Base-by-base conservation (phyloP, 2,329 filamentous ascomycete genomes). In the Zasmidium citrigriseum region DNA sequence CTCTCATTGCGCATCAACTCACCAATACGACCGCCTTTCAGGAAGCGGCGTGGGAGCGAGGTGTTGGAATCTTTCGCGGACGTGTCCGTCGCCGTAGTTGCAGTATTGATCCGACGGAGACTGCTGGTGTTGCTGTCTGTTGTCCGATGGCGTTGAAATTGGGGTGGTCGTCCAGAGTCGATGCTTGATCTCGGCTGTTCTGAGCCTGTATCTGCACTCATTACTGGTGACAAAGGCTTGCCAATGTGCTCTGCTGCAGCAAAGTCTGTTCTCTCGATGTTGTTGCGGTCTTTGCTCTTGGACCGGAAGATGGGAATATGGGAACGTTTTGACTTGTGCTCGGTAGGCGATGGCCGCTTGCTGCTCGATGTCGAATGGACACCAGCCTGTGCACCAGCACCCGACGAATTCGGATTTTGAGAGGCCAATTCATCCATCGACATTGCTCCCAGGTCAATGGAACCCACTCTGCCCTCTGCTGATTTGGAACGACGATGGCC, bases 21-120 rank as follows among this genome's bases (percentile, higher is more conserved):
- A 60, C 91, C 89, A 62, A 93, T 86, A 55, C 89, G 82, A 51
- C 86, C 84, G 2, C 87, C 88, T 75, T 91, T 93, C 75, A 96
- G 89, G 49, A 96, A 87, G 11, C 65, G 59, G 5, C 88, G 86
- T 45, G 87, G 85, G 9, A 91, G 80, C 34, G 84, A 86, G 10
- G 84, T 85, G 41, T 71, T 68, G 4, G 74, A 71, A 41, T 80
- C 77, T 60, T 74, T 76, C 3, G 52, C 54, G 2, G 63, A 55
- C 5, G 48, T 54, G 14, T 51, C 55, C 12, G 38, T 47, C 4
- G 52, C 56, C 2, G 59, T 61, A 5, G 47, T 57, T 27, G 50
- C 44, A 2, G 67, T 68, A 18, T 63, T 58, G 34, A 60, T 18
- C 66, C 76, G 67, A 12, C 55, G 53, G 18, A 68, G 75, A 71